phyloP scores from a whole-genome alignment of 2,329 filamentous ascomycete species.

The Fusarium papillatum region DNA sequence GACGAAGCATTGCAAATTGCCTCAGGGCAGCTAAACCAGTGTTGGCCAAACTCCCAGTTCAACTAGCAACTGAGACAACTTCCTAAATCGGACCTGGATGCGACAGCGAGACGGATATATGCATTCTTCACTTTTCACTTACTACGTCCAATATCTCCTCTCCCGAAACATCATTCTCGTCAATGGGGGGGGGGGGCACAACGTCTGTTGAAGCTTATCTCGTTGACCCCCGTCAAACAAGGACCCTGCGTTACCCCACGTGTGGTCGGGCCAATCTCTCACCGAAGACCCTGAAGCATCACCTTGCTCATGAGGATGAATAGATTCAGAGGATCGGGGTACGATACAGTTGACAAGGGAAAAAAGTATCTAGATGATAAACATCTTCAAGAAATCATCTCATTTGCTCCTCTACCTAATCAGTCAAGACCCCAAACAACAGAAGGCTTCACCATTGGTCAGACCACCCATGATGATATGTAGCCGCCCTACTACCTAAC shows the following conservation, averaged over 20 bases:
- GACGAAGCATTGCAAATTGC: not conserved
- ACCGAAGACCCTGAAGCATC: not conserved
- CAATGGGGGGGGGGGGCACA: not conserved
- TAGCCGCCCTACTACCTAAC: constrained; percentile 29
- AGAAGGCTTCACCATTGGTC: constrained; percentile 14
- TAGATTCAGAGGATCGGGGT: not conserved
- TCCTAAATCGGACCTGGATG: not conserved
- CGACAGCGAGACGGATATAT: not conserved
- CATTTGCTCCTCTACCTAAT: not conserved
- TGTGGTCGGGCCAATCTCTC: constrained; percentile 11
- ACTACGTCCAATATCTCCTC: not conserved
- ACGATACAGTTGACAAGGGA: not conserved
- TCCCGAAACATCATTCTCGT: not conserved
- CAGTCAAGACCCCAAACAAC: not conserved
- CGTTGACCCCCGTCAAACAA: constrained; percentile 6
- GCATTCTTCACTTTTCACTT: not conserved
- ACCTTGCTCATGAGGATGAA: not conserved
- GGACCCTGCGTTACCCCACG: constrained; percentile 14
- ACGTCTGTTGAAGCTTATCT: not conserved
- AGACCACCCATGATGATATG: constrained; percentile 33
- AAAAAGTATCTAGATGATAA: not conserved
- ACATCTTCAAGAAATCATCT: not conserved
- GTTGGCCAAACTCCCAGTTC: not conserved
- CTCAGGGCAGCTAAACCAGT: not conserved
- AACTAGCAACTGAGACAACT: not conserved